Conservation (phyloP, 306 rosid genomes). For the Inga oerstediana region DNA sequence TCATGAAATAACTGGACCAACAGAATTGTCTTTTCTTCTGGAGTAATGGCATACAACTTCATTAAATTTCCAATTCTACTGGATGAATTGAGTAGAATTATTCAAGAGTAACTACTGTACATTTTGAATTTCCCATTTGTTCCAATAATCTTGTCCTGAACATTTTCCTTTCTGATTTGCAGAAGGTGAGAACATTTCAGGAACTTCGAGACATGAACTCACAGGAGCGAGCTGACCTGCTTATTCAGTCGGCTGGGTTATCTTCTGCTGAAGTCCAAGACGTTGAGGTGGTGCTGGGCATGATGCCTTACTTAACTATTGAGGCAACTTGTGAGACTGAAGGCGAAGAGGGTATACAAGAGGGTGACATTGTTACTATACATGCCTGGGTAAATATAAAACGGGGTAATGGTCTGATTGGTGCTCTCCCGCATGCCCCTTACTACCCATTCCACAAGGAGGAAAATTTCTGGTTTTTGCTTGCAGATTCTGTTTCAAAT, state of each 20-base stretch:
- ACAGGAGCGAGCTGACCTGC: conserved; percentile 84
- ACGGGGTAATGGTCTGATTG: conserved; percentile 72
- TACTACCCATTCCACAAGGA: conserved; percentile 89
- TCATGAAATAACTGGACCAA: conserved; percentile 1
- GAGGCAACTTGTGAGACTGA: conserved; percentile 85
- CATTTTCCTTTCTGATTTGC: conserved; percentile 37
- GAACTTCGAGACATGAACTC: conserved; percentile 80
- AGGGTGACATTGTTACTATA: conserved; percentile 86
- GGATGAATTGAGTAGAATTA: neutral
- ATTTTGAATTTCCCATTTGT: conserved; percentile 23
- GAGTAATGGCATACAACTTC: neutral
- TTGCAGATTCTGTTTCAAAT: conserved; percentile 76
- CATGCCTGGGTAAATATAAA: conserved; percentile 82
- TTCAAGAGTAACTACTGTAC: neutral
- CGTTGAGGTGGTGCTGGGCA: conserved; percentile 76
- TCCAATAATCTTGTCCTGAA: conserved; percentile 23
- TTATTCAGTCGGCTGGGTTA: conserved; percentile 77
- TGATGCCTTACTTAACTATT: conserved; percentile 82
- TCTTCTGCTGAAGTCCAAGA: conserved; percentile 74
- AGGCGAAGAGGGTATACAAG: conserved; percentile 96
- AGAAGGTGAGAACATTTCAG: conserved; percentile 93
- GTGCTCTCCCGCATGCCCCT: conserved; percentile 96
- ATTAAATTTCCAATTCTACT: neutral
- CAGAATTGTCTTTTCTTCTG: neutral
- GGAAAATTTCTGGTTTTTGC: conserved; percentile 88